phyloP scores from a whole-genome alignment of 2,329 filamentous ascomycete species.

The Xylaria hypoxylon region DNA sequence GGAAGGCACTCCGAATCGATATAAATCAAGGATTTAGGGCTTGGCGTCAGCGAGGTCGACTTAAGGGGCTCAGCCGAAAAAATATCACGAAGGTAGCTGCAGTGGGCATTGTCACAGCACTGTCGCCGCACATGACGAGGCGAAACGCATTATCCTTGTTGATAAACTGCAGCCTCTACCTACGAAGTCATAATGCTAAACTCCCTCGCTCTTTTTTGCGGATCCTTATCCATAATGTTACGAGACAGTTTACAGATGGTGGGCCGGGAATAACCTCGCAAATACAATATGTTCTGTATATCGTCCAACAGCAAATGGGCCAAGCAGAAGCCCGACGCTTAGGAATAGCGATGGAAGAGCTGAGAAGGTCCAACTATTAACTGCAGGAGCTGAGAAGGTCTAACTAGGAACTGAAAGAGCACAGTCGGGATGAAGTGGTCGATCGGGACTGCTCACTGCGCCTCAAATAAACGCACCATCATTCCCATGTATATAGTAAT shows the following conservation, averaged over 20 bases:
- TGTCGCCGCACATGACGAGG: constrained; percentile 41
- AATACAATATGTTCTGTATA: constrained; percentile 52
- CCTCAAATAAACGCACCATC: constrained; percentile 5
- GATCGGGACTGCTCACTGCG: background rate
- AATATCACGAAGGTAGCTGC: constrained; percentile 36
- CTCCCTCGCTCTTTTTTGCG: constrained; percentile 46
- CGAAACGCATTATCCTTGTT: constrained; percentile 49
- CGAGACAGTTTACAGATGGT: constrained; percentile 52
- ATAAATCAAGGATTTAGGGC: background rate
- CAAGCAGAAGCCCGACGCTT: constrained; percentile 44
- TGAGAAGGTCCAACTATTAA: constrained; percentile 40
- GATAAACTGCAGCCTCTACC: constrained; percentile 49
- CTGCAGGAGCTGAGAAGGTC: constrained; percentile 36
- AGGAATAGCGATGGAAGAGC: constrained; percentile 37
- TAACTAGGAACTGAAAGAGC: constrained; percentile 30
- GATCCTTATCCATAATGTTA: constrained; percentile 52
- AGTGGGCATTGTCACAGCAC: constrained; percentile 40
- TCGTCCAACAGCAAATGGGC: constrained; percentile 48
- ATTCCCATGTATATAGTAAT: constrained; percentile 40
- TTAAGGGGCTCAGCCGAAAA: background rate
- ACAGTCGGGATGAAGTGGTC: background rate
- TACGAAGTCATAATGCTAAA: constrained; percentile 42
- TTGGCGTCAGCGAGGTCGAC: background rate
- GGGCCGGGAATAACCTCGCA: constrained; percentile 52
- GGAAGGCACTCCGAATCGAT: constrained; percentile 37